Conservation (phyloP, 768 basidiomycete genomes). For the Serendipita sp. region DNA sequence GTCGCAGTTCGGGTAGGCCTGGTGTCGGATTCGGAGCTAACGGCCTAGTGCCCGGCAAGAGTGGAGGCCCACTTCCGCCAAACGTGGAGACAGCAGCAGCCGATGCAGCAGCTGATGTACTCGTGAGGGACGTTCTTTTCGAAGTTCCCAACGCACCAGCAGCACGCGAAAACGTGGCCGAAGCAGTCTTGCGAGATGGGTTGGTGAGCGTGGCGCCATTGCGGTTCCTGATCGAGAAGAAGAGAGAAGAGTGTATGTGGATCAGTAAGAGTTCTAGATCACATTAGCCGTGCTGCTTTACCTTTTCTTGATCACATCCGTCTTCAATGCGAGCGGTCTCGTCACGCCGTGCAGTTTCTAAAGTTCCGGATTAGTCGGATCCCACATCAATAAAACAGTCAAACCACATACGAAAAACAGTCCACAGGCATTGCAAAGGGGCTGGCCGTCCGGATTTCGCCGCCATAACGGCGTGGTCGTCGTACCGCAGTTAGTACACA, state of each 20-base stretch:
- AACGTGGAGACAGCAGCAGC: background rate
- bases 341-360: conserved; percentile 95
- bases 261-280: background rate
- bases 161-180: background rate
- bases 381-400: background rate
- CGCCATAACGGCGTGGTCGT: conserved; percentile 91
- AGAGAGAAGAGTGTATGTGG: background rate
- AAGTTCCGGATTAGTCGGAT: background rate
- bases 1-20: background rate
- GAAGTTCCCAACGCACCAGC: background rate
- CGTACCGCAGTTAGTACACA: conserved; percentile 90
- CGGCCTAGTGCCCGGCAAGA: background rate
- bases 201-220: background rate
- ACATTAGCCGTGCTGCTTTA: conserved; percentile 18
- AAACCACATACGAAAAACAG: conserved; percentile 61
- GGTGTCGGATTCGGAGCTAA: background rate
- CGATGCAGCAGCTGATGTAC: background rate
- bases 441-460: conserved; percentile 83
- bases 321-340: conserved; percentile 85
- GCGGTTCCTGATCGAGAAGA: background rate
- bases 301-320: conserved; percentile 96
- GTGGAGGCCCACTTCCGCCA: background rate
- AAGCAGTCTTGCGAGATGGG: background rate
- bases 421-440: conserved; percentile 85
- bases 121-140: background rate